phyloP scores from a whole-genome alignment of 805 yeast genomes.

The Candida stauntonica region DNA sequence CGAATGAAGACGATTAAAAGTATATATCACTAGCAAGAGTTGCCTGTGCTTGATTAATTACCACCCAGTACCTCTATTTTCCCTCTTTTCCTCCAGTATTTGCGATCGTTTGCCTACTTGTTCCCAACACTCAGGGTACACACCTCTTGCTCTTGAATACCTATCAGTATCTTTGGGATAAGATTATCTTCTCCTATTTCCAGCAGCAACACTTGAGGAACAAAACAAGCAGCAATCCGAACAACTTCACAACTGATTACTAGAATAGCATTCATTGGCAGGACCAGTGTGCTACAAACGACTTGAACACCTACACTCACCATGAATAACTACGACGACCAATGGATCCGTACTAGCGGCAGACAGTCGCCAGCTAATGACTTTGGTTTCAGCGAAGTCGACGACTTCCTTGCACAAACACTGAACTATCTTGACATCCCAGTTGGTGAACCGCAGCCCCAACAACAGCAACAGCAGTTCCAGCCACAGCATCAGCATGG shows the following conservation, averaged over 20 bases:
- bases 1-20: not conserved
- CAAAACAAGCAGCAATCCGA: not conserved
- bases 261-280: too few relatives aligned
- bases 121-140: too few relatives aligned
- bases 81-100: too few relatives aligned
- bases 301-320: not conserved
- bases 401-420: slow-evolving; percentile 52
- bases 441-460: slow-evolving; percentile 25
- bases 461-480: slow-evolving; percentile 10
- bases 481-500: slow-evolving; percentile 1
- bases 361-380: slow-evolving; percentile 6
- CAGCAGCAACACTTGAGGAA: too few relatives aligned
- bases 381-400: slow-evolving; percentile 28
- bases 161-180: too few relatives aligned
- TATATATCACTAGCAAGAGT: not conserved
- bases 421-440: slow-evolving; percentile 60
- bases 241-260: not conserved
- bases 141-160: too few relatives aligned
- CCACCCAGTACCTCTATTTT: too few relatives aligned
- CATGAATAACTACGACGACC: slow-evolving; percentile 14
- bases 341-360: slow-evolving; percentile 9
- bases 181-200: too few relatives aligned
- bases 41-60: too few relatives aligned
- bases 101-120: too few relatives aligned
- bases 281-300: not conserved